Evolutionary conservation across 345 rosid genomes (phyloP), one percentile per base, ranked within the genome.

Genomic region (Melaleuca quinquenervia): DNA sequence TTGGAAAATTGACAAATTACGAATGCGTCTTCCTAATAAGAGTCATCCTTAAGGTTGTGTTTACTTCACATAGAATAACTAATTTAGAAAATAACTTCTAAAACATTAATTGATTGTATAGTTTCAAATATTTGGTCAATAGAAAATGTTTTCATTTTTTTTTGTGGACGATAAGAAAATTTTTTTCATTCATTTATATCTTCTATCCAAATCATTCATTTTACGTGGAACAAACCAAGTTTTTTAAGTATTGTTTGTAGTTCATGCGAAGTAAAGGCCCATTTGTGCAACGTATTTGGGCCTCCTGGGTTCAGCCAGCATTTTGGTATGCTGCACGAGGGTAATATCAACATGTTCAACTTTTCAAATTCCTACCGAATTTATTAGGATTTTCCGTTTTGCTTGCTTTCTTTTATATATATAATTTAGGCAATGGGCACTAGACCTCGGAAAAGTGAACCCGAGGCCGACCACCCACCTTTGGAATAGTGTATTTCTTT

Each of bases 1-100:
- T 41, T 41, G 41, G 41, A 41, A 41, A 41, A 4, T 41, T 41
- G 41, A 41, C 41, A 41, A 41, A 41, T 41, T 41, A 41, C 4
- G 41, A 41, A 41, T 41, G 41, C 3, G 41, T 41, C 41, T 41
- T 41, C 41, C 41, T 41, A 41, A 2, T 41, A 41, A 41, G 41
- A 41, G 41, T 41, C 41, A 41, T 41, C 4, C 41, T 41, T 41
- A 41, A 2, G 41, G 41, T 41, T 41, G 3, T 4, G 41, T 41
- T 41, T 41, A 41, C 41, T 41, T 41, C 41, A 4, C 4, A 41
- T 2, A 41, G 41, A 4, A 52, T 52, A 1, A 64, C 32, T 64
- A 5, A 29, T 64, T 29, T 64, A 0, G 15, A 64, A 32, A 64
- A 0, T 0, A 32, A 15, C 16, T 64, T 64, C 20, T 0, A 15